phyloP scores from a whole-genome alignment of 1,139 yeast genomes.

The Groenewaldozyma sp. region DNA sequence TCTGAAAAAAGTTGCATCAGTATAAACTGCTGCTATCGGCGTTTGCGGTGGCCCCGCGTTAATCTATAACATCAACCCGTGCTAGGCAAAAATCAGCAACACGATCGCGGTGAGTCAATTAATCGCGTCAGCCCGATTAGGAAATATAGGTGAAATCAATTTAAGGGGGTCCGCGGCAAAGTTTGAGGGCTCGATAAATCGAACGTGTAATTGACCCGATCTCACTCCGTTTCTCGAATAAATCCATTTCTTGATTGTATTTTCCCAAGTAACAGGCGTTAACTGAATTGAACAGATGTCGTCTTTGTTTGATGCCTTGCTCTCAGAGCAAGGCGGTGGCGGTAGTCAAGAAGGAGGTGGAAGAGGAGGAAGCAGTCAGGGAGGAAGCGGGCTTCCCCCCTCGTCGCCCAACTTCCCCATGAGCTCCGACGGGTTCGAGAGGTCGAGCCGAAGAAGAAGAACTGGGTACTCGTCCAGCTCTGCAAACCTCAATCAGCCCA shows the following conservation, averaged over 20 bases:
- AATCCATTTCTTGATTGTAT: no score
- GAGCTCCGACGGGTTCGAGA: background rate
- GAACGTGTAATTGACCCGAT: no score
- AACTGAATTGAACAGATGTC: no score
- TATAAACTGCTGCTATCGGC: no score
- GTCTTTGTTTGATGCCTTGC: no score
- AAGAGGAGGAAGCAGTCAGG: background rate
- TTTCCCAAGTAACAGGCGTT: no score
- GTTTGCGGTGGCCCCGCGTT: no score
- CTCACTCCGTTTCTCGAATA: no score
- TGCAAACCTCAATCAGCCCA: background rate
- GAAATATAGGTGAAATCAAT: no score
- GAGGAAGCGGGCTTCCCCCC: background rate
- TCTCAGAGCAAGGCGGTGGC: no score
- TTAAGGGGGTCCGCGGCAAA: no score
- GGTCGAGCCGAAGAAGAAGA: background rate
- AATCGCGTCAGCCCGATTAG: background rate
- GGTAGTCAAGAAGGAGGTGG: background rate
- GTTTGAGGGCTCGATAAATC: no score
- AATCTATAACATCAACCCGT: background rate
- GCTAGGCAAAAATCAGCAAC: background rate
- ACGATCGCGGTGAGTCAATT: background rate
- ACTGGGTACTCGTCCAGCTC: slow-evolving; percentile 1
- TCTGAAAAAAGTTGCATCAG: background rate
- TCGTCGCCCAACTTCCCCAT: background rate